Evolutionary conservation across 2,329 filamentous ascomycete species (phyloP).

Genomic region (Allantophomopsis lycopodina): DNA sequence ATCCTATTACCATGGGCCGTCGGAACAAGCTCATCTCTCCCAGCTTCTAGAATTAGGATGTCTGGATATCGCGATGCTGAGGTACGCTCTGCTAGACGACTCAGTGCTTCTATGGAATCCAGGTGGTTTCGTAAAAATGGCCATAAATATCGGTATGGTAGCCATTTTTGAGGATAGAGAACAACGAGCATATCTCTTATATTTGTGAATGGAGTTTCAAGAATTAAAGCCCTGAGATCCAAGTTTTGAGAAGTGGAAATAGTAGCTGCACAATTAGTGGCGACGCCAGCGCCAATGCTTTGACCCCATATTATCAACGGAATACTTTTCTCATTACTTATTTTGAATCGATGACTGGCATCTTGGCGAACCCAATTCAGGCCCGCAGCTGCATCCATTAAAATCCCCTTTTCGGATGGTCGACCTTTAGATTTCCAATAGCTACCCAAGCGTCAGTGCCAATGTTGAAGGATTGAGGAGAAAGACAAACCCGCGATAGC

Average conservation of each 20-base stretch:
- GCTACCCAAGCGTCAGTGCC: conserved; percentile 39
- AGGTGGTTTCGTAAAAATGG: conserved; percentile 57
- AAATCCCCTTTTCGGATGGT: conserved; percentile 56
- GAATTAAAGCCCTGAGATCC: conserved; percentile 35
- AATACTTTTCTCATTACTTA: conserved; percentile 8
- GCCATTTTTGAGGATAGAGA: conserved; percentile 66
- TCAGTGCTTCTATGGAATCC: conserved; percentile 38
- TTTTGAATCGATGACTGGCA: conserved; percentile 14
- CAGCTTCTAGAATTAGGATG: conserved; percentile 39
- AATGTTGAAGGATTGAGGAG: neutral
- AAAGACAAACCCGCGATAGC: conserved; percentile 21
- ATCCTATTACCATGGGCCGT: conserved; percentile 31
- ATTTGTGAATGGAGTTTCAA: conserved; percentile 67
- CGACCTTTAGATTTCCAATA: conserved; percentile 68
- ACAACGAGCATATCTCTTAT: conserved; percentile 56
- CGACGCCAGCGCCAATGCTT: conserved; percentile 62
- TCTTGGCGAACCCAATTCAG: conserved; percentile 37
- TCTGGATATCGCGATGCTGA: conserved; percentile 15
- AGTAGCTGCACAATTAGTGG: conserved; percentile 36
- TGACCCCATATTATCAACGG: conserved; percentile 59
- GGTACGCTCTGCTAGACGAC: conserved; percentile 20
- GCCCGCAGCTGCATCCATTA: conserved; percentile 52
- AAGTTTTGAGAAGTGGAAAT: conserved; percentile 4
- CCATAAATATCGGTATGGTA: conserved; percentile 64
- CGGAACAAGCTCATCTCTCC: conserved; percentile 44